Percentiles rank a stretch among this genome's conserved stretches.
Evolutionary conservation across 176 grass and related monocot genomes (phyloP).

Genomic region (Carex cristatella): DNA sequence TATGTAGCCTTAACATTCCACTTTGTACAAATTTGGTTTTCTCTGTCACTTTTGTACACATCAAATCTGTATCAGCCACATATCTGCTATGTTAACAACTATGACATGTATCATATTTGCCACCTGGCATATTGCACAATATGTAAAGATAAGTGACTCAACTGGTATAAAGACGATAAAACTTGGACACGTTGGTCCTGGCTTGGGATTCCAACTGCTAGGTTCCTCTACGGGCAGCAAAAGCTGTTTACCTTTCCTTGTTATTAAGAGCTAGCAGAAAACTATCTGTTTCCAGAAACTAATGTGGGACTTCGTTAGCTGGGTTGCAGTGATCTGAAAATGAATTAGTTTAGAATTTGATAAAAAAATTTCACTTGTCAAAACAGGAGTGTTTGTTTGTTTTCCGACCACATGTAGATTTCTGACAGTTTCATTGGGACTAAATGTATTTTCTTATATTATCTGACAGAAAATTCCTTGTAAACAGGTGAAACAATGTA

Average conservation of each 20-base stretch:
- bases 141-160: not conserved
- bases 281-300: not conserved
- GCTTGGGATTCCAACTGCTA: not conserved
- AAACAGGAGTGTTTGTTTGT: not conserved
- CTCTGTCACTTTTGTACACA: not conserved
- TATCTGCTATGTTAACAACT: not conserved
- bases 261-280: not conserved
- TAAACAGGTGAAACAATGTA: conserved; percentile 86
- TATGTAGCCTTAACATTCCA: not conserved
- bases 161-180: not conserved
- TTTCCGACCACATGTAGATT: not conserved
- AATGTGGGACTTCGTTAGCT: not conserved
- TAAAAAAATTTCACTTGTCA: not conserved
- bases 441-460: not conserved
- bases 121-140: not conserved
- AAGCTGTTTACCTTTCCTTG: not conserved
- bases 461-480: not conserved
- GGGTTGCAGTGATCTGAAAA: not conserved
- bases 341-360: not conserved
- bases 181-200: not conserved
- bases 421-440: not conserved
- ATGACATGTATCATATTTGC: not conserved
- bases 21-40: not conserved
- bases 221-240: not conserved
- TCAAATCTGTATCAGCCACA: not conserved